A percentile compares a stretch with the other conserved stretches of the same genome.
Conservation (phyloP, 2,329 filamentous ascomycete genomes). For the Shiraia bambusicola region DNA sequence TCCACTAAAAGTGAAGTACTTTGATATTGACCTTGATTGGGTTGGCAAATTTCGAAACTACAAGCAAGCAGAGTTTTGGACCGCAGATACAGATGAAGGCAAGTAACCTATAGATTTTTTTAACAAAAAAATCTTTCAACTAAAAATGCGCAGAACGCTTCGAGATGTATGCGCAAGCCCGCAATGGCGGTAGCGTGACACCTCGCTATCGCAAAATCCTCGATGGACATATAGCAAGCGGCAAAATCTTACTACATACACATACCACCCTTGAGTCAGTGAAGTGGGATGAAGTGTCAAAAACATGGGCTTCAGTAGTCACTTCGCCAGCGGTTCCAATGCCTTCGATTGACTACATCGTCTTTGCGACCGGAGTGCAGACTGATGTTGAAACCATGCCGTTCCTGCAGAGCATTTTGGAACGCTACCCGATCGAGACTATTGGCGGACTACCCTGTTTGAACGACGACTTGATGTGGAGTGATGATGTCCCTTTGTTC, state of each 20-base stretch:
- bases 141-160: slow-evolving; percentile 55
- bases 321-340: slow-evolving; percentile 58
- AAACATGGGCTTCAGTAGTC: slow-evolving; percentile 36
- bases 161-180: slow-evolving; percentile 64
- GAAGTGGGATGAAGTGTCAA: slow-evolving; percentile 50
- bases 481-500: slow-evolving; percentile 70
- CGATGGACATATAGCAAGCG: slow-evolving; percentile 57
- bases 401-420: slow-evolving; percentile 61
- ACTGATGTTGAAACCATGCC: slow-evolving; percentile 63
- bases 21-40: slow-evolving; percentile 76
- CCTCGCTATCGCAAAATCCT: slow-evolving; percentile 68
- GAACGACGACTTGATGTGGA: slow-evolving; percentile 76
- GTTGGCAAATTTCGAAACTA: slow-evolving; percentile 80
- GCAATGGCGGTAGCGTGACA: slow-evolving; percentile 76
- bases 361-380: slow-evolving; percentile 73
- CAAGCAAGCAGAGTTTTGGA: slow-evolving; percentile 76
- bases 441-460: slow-evolving; percentile 70
- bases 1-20: slow-evolving; percentile 66
- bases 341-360: slow-evolving; percentile 64
- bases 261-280: slow-evolving; percentile 59
- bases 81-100: slow-evolving; percentile 67
- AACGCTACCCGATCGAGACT: slow-evolving; percentile 61
- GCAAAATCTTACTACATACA: slow-evolving; percentile 58
- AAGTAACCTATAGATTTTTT: slow-evolving; percentile 8
- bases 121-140: not conserved